phyloP scores from a whole-genome alignment of 352 stramenopile species.

The Nothophytophthora sp. region DNA sequence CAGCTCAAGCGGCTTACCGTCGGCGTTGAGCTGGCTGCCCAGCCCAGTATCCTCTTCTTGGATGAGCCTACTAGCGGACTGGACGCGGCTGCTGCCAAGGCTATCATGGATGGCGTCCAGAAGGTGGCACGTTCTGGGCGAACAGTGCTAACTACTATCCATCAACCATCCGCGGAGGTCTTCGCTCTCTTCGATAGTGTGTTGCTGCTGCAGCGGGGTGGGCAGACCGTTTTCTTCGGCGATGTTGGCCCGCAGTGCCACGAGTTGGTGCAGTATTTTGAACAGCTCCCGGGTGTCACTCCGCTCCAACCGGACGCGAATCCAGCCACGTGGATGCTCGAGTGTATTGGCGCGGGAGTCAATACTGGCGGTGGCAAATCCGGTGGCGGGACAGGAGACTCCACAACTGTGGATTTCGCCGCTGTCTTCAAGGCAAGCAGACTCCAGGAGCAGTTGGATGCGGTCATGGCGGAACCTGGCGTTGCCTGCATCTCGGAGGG shows the following conservation, averaged over 20 bases:
- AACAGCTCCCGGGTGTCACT: constrained; percentile 32
- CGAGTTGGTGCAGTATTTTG: constrained; percentile 53
- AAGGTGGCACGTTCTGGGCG: constrained; percentile 67
- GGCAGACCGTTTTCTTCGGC: constrained; percentile 55
- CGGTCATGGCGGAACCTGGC: constrained; percentile 24
- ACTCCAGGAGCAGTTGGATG: constrained; percentile 20
- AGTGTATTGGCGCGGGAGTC: constrained; percentile 52
- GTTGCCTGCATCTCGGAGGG: constrained; percentile 27
- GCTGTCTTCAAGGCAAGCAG: constrained; percentile 37
- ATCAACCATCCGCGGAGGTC: constrained; percentile 38
- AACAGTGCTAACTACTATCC: constrained; percentile 67
- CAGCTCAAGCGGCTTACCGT: constrained; percentile 60
- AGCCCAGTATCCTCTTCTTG: constrained; percentile 53
- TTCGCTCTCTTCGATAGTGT: constrained; percentile 89
- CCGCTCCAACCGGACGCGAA: constrained; percentile 33
- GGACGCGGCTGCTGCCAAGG: constrained; percentile 68
- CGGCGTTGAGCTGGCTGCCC: constrained; percentile 43
- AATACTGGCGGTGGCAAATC: constrained; percentile 8
- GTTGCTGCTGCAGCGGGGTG: constrained; percentile 68
- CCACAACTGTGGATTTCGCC: constrained; percentile 30
- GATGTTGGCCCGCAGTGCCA: constrained; percentile 35
- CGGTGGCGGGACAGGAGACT: neutral
- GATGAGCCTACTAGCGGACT: constrained; percentile 67
- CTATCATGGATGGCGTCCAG: constrained; percentile 61
- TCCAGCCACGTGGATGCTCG: constrained; percentile 89